These are phyloP conservation scores for Penicillium glabrum DNA, from an alignment of 2,329 filamentous ascomycete species.

Conservation along the genomic window DNA sequence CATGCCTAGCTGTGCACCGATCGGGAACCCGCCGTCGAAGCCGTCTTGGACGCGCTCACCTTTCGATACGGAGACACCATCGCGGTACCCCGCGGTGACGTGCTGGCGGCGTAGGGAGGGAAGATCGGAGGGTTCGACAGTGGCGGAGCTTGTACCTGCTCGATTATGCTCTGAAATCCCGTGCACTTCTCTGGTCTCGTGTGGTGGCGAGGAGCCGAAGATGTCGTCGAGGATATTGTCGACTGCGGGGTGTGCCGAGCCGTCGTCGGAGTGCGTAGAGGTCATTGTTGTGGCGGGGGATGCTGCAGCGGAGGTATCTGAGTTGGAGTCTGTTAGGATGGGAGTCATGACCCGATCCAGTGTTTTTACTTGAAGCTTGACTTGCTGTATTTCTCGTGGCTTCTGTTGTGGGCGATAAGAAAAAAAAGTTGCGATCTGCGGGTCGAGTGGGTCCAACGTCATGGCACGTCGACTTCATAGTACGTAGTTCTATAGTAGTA, in stretches of 20 bases:
- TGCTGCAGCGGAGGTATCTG: constrained; percentile 12
- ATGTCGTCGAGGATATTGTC: constrained; percentile 41
- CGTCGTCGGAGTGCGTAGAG: constrained; percentile 16
- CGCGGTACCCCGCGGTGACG: constrained; percentile 83
- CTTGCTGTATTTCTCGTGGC: background rate
- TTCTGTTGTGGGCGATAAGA: constrained; percentile 1
- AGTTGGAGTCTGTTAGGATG: constrained; percentile 15
- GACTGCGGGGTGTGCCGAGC: constrained; percentile 6
- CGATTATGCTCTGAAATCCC: background rate
- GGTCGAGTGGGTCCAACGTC: constrained; percentile 20
- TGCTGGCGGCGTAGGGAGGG: constrained; percentile 73
- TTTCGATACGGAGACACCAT: constrained; percentile 78
- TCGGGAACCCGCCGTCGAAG: constrained; percentile 85
- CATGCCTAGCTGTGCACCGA: constrained; percentile 79
- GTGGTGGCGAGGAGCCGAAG: constrained; percentile 42
- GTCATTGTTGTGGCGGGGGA: constrained; percentile 26
- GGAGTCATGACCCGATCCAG: constrained; percentile 10
- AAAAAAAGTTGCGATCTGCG: constrained; percentile 6
- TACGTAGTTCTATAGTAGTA: too few species aligned
- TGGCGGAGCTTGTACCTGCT: background rate
- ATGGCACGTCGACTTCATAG: background rate
- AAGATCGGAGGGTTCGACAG: constrained; percentile 62
- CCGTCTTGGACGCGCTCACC: constrained; percentile 74
- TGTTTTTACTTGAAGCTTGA: background rate
- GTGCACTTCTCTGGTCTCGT: background rate